Evolutionary conservation across 2,329 filamentous ascomycete species (phyloP).

Genomic region (Xylaria digitata): DNA sequence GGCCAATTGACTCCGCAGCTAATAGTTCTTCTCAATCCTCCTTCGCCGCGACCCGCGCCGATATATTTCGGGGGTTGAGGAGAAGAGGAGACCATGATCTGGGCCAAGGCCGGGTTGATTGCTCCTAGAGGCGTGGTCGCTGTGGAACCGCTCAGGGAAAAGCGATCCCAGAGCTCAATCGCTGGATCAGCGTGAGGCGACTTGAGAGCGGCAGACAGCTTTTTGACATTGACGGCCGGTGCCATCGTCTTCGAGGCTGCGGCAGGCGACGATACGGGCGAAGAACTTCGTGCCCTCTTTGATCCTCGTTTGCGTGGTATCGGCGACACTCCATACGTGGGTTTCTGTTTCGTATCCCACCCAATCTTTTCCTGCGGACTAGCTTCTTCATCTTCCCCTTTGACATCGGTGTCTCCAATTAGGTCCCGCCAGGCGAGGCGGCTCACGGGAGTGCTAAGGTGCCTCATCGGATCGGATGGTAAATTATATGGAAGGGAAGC

Average conservation of each 20-base stretch:
- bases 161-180: slow-evolving; percentile 81
- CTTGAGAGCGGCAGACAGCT: slow-evolving; percentile 68
- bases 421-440: slow-evolving; percentile 70
- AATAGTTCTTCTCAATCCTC: slow-evolving; percentile 70
- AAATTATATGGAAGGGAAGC: slow-evolving; percentile 21
- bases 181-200: slow-evolving; percentile 79
- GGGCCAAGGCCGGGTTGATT: slow-evolving; percentile 68
- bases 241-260: slow-evolving; percentile 55
- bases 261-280: slow-evolving; percentile 75
- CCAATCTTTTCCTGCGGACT: slow-evolving; percentile 71
- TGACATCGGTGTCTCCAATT: slow-evolving; percentile 58
- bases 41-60: slow-evolving; percentile 55
- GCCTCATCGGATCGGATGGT: slow-evolving; percentile 41
- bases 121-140: slow-evolving; percentile 58
- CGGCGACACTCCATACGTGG: slow-evolving; percentile 58
- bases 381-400: slow-evolving; percentile 58
- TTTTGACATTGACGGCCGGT: slow-evolving; percentile 67
- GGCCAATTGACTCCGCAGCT: slow-evolving; percentile 79
- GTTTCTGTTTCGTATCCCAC: slow-evolving; percentile 67
- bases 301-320: slow-evolving; percentile 62
- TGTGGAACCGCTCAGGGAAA: slow-evolving; percentile 65
- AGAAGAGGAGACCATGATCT: slow-evolving; percentile 77
- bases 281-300: slow-evolving; percentile 80
- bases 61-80: slow-evolving; percentile 66
- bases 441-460: slow-evolving; percentile 61